Conservation (phyloP, 2,329 filamentous ascomycete species). For the Neophaeococcomyces aloes region DNA sequence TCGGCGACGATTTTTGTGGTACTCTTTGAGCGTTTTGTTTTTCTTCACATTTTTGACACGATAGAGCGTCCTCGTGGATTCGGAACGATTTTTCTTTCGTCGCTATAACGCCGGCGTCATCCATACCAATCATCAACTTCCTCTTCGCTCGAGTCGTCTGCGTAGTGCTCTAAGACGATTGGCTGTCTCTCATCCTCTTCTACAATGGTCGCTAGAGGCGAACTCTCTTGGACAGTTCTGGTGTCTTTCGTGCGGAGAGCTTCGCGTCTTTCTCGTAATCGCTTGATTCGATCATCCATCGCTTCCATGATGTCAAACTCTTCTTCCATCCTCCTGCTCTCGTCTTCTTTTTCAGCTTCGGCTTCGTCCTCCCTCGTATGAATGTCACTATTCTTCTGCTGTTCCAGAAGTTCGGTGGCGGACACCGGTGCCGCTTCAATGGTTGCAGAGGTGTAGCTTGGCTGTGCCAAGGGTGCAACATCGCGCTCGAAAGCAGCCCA, state of each 20-base stretch:
- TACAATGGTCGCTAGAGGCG: conserved; percentile 12
- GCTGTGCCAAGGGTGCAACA: conserved; percentile 45
- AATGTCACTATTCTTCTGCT: conserved; percentile 39
- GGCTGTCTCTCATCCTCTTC: conserved; percentile 17
- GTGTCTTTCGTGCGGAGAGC: conserved; percentile 42
- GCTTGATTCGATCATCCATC: conserved; percentile 59
- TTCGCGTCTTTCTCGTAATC: conserved; percentile 61
- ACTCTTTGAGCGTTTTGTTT: conserved; percentile 24
- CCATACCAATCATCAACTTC: conserved; percentile 28
- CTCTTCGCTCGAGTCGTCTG: conserved; percentile 38
- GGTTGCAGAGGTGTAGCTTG: conserved; percentile 39
- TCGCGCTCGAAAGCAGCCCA: conserved; percentile 84
- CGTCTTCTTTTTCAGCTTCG: conserved; percentile 66
- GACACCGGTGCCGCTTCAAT: conserved; percentile 61
- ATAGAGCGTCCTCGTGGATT: neutral
- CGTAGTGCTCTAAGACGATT: conserved; percentile 26
- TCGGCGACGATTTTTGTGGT: conserved; percentile 19
- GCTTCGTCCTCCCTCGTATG: conserved; percentile 43
- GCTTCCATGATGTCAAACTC: conserved; percentile 78
- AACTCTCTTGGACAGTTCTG: conserved; percentile 14
- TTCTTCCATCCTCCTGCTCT: conserved; percentile 58
- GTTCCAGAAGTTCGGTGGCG: conserved; percentile 50
- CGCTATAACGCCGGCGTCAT: conserved; percentile 1
- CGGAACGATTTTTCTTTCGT: neutral
- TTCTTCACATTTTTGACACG: conserved; percentile 16